These are phyloP conservation scores for Hypericum perforatum DNA, from an alignment of 345 rosid genomes.

Conservation along the genomic window DNA sequence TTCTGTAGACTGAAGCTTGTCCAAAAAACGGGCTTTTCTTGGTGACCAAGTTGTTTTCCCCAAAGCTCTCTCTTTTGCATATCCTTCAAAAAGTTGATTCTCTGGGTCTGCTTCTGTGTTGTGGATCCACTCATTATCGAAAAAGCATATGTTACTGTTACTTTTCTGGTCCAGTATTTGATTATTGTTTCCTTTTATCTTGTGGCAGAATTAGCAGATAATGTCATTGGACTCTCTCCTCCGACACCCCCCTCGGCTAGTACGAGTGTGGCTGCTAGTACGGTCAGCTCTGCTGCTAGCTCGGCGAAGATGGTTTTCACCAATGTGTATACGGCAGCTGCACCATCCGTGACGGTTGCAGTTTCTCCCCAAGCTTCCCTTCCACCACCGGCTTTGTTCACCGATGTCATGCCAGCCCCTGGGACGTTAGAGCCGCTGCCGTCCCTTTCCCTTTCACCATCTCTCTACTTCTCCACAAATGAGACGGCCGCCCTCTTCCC, in stretches of 20 bases:
- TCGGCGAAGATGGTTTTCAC: constrained; percentile 32
- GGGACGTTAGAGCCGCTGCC: constrained; percentile 40
- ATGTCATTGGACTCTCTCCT: constrained; percentile 28
- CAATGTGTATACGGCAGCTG: constrained; percentile 36
- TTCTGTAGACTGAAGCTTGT: not conserved
- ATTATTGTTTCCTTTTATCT: not conserved
- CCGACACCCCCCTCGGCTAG: constrained; percentile 16
- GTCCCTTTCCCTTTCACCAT: constrained; percentile 60
- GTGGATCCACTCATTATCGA: not conserved
- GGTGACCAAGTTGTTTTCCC: no score
- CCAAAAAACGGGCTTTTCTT: no score
- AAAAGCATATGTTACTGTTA: not conserved
- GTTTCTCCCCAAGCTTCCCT: constrained; percentile 11
- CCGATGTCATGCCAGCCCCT: constrained; percentile 23
- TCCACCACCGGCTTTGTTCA: constrained; percentile 27
- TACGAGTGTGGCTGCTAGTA: constrained; percentile 12
- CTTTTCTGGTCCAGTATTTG: not conserved
- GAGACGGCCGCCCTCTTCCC: constrained; percentile 30
- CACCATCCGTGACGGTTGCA: constrained; percentile 7
- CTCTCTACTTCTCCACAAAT: constrained; percentile 38
- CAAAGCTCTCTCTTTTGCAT: no score
- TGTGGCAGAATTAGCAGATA: constrained; percentile 45
- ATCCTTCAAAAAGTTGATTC: no score
- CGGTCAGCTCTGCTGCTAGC: constrained; percentile 12
- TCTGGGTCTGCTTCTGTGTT: no score